phyloP scores from a whole-genome alignment of 1,139 yeast genomes.

The Sugiyamaella paludigena region DNA sequence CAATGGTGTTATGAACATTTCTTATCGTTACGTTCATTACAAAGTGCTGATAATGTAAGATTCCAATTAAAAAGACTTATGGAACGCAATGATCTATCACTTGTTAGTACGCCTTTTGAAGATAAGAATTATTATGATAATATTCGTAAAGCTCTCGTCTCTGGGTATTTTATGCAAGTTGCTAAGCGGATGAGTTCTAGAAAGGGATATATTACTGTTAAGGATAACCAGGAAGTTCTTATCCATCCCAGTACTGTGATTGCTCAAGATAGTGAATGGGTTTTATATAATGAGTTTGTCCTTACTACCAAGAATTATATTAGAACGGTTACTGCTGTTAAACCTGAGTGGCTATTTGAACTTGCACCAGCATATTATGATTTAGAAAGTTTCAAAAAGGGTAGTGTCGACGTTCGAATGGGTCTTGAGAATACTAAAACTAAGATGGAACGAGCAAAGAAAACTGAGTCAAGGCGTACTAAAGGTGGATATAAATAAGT shows the following conservation, averaged over 20 bases:
- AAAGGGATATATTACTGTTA: conserved; percentile 73
- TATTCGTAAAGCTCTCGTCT: conserved; percentile 78
- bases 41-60: conserved; percentile 82
- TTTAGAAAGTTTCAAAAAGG: conserved; percentile 69
- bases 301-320: conserved; percentile 90
- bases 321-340: conserved; percentile 87
- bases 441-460: conserved; percentile 22
- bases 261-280: conserved; percentile 86
- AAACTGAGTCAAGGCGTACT: conserved; percentile 8
- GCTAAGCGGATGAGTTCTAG: conserved; percentile 58
- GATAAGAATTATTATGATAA: conserved; percentile 63
- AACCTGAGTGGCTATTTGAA: conserved; percentile 89
- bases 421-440: conserved; percentile 65
- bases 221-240: conserved; percentile 93
- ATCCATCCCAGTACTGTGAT: conserved; percentile 92
- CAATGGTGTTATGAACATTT: conserved; percentile 91
- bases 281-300: conserved; percentile 91
- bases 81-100: conserved; percentile 74
- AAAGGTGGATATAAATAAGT: conserved; percentile 5
- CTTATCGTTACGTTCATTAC: conserved; percentile 75
- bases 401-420: conserved; percentile 64
- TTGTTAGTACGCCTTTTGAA: conserved; percentile 68
- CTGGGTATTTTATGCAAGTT: conserved; percentile 98
- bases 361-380: conserved; percentile 84
- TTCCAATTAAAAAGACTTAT: conserved; percentile 77